Evolutionary conservation across 305 asterid genomes (phyloP).

Genomic region (Fraxinus xanthoxyloides): DNA sequence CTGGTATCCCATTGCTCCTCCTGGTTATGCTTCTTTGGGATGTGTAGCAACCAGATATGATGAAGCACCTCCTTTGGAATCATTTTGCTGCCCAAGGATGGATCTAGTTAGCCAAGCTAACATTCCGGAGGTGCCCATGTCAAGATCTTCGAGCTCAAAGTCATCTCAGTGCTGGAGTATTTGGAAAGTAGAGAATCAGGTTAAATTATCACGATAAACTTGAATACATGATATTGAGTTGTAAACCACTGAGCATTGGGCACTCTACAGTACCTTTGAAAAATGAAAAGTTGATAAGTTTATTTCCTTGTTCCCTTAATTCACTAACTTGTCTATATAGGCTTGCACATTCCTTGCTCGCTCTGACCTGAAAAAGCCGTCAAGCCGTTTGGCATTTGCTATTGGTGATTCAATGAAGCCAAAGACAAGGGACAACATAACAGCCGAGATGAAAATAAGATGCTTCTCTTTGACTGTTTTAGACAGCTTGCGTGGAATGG

Average conservation of each 20-base stretch:
- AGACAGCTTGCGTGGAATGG: constrained; percentile 99
- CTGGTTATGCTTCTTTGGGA: constrained; percentile 96
- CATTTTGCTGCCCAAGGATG: constrained; percentile 89
- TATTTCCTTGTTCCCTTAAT: constrained; percentile 20
- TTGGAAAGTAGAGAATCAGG: constrained; percentile 99
- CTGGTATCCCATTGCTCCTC: constrained; percentile 99
- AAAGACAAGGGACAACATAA: constrained; percentile 83
- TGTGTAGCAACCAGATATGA: constrained; percentile 72
- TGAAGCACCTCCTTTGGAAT: constrained; percentile 71
- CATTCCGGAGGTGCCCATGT: constrained; percentile 80
- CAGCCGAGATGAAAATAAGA: constrained; percentile 96
- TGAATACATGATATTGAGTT: constrained; percentile 16
- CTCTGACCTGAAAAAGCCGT: constrained; percentile 86
- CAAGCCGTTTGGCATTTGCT: constrained; percentile 77
- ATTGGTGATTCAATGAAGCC: constrained; percentile 91
- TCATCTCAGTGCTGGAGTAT: constrained; percentile 92
- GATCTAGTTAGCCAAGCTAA: constrained; percentile 89
- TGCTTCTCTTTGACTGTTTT: constrained; percentile 79
- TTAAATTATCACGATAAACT: constrained; percentile 23
- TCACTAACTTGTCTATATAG: constrained; percentile 41
- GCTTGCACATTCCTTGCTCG: constrained; percentile 99
- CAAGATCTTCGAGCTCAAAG: constrained; percentile 78
- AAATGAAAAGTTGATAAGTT: background rate
- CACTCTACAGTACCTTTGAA: constrained; percentile 8
- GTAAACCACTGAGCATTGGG: constrained; percentile 18